Base-by-base conservation (phyloP, 2,329 filamentous ascomycete species). In the Myriosclerotinia scirpicola region DNA sequence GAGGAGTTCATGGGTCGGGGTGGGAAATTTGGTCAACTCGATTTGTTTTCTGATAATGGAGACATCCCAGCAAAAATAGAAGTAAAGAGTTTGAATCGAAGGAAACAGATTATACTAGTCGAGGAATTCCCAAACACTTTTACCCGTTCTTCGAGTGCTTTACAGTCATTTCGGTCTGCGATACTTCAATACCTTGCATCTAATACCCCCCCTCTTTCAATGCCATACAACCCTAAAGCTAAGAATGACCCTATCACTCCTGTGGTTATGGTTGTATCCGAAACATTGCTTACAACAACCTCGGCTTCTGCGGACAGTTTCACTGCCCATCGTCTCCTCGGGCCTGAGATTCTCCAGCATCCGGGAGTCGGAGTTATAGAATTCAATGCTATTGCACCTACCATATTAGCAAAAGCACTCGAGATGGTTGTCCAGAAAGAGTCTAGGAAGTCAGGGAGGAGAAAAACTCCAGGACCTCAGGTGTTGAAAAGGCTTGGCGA, bases 361-460 rank as follows among this genome's bases (percentile, higher is more conserved):
- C 89, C 91, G 0, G 88, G 89, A 17, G 88, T 92, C 2, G 87
- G 86, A 11, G 82, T 91, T 6, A 92, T 99, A 70, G 93, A 97
- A 71, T 99, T 98, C 79, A 99, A 99, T 74, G 85, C 90, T 15
- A 89, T 99, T 68, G 95, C 95, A 0, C 89, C 92, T 0, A 95
- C 94, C 0, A 85, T 94, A 53, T 85, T 99, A 73, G 84, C 87
- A 15, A 97, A 94, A 78, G 94, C 94, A 0, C 80, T 99, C 5
- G 90, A 95, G 65, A 78, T 91, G 2, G 84, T 97, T 2, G 85
- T 98, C 0, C 83, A 90, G 72, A 97, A 97, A 76, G 93, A 98
- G 77, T 90, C 93, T 0, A 84, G 89, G 20, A 87, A 88, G 71
- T 96, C 92, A 2, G 90, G 90, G 5, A 84, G 92, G 62, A 86